Conservation (phyloP, 345 rosid species). For the Acer campestre region DNA sequence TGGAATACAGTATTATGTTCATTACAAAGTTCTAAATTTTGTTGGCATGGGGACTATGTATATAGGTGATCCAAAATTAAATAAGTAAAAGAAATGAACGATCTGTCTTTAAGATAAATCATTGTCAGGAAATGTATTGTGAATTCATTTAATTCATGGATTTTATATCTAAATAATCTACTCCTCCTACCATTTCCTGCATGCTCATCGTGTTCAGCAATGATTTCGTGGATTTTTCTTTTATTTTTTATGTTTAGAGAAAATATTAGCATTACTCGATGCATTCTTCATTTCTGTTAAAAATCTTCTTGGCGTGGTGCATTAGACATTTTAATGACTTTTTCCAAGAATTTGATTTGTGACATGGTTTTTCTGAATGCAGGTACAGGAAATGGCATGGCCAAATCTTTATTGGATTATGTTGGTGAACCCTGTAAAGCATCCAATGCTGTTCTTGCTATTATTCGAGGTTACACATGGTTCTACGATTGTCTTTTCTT, state of each 20-base stretch:
- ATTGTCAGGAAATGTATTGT: background rate
- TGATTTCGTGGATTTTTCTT: background rate
- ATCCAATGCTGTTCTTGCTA: slow-evolving; percentile 63
- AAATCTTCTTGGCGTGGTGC: background rate
- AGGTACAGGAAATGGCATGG: slow-evolving; percentile 99
- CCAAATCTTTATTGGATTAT: slow-evolving; percentile 71
- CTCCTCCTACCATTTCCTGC: background rate
- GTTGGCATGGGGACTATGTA: background rate
- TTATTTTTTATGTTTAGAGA: background rate
- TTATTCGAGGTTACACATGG: slow-evolving; percentile 71
- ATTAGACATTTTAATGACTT: background rate
- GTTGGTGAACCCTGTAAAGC: slow-evolving; percentile 75
- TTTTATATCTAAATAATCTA: background rate
- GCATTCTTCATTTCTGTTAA: background rate
- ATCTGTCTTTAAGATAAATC: background rate
- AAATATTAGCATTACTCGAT: background rate
- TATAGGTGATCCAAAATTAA: background rate
- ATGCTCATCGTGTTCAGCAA: background rate
- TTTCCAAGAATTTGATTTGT: slow-evolving; percentile 2
- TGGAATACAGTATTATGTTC: background rate
- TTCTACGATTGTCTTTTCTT: slow-evolving; percentile 7
- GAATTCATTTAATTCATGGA: background rate
- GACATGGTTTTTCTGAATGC: slow-evolving; percentile 24
- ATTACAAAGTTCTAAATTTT: background rate
- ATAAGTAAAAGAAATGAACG: background rate